Percentiles rank a stretch among this genome's conserved stretches.
These are phyloP conservation scores for Neurospora sp. DNA, from an alignment of 495 filamentous ascomycete genomes.

Conservation along the genomic window DNA sequence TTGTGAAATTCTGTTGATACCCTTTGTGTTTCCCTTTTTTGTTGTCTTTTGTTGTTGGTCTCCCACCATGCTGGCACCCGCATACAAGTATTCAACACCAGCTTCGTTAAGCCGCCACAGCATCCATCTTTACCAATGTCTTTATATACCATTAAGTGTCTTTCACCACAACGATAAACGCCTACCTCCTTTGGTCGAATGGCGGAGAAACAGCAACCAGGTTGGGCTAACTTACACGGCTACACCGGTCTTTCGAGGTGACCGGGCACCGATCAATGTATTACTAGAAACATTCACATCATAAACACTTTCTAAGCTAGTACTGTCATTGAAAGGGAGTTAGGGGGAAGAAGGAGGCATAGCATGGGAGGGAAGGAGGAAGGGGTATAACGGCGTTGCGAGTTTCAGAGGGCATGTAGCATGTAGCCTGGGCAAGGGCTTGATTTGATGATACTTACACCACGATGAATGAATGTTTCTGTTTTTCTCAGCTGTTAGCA, in stretches of 20 bases:
- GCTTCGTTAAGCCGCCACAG: background rate
- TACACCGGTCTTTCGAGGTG: background rate
- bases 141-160: background rate
- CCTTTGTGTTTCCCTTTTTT: background rate
- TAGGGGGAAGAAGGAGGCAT: background rate
- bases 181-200: background rate
- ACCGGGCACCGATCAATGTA: background rate
- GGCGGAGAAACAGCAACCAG: background rate
- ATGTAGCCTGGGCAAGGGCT: background rate
- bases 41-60: background rate
- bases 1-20: background rate
- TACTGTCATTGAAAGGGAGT: background rate
- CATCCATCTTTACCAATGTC: background rate
- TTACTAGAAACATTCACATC: background rate
- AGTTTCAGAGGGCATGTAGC: background rate
- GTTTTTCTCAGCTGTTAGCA: background rate
- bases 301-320: background rate
- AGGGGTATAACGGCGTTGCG: background rate
- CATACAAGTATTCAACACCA: background rate
- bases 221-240: background rate
- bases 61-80: background rate
- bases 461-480: background rate
- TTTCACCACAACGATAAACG: background rate
- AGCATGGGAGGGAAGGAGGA: background rate
- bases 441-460: background rate